Percentiles rank a stretch among this genome's conserved stretches.
Conservation (phyloP, 2,329 filamentous ascomycete species). For the Penicillium sp. region DNA sequence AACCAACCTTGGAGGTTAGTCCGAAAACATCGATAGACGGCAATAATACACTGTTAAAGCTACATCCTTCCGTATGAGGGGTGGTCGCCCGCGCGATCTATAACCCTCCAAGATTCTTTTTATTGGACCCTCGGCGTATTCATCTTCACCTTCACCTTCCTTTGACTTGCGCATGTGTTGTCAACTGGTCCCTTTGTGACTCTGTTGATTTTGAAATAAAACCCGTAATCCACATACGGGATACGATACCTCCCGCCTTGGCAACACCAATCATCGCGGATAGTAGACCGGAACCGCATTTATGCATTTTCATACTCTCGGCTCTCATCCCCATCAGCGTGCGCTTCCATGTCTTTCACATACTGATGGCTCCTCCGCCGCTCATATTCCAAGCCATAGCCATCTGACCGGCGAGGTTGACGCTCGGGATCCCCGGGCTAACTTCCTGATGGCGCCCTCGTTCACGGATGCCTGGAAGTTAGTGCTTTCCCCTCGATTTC, state of each 20-base stretch:
- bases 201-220: background rate
- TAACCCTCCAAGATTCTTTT: background rate
- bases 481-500: constrained; percentile 27
- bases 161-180: background rate
- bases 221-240: constrained; percentile 1
- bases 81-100: background rate
- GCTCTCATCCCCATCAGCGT: constrained; percentile 1
- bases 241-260: constrained; percentile 13
- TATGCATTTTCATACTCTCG: constrained; percentile 17
- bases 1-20: background rate
- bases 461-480: constrained; percentile 56
- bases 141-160: background rate
- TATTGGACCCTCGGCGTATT: background rate
- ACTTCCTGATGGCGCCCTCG: constrained; percentile 45
- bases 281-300: constrained; percentile 2
- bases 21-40: background rate
- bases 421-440: constrained; percentile 49
- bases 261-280: constrained; percentile 9
- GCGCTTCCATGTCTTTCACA: constrained; percentile 6
- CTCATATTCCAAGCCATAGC: constrained; percentile 53
- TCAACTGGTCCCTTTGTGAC: background rate
- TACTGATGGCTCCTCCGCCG: constrained; percentile 57
- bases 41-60: background rate
- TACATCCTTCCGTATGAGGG: no score
- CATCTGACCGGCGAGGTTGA: constrained; percentile 58